A percentile compares a stretch with the other conserved stretches of the same genome.
Conservation (phyloP, 2,329 filamentous ascomycete genomes). For the Chaetomiaceae sp. region DNA sequence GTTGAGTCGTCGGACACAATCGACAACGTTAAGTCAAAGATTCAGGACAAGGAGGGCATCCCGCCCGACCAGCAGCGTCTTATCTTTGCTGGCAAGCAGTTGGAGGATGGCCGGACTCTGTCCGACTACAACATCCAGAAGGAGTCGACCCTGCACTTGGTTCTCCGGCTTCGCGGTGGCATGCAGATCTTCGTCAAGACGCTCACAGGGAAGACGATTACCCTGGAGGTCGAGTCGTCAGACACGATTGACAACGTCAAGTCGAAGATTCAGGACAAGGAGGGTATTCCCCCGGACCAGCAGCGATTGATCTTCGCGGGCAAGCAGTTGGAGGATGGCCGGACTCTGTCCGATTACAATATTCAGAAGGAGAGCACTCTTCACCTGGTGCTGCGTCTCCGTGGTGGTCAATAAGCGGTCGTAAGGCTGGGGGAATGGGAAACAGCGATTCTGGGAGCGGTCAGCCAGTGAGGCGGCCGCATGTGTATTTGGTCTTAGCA, state of each 20-base stretch:
- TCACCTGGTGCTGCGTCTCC: constrained; percentile 64
- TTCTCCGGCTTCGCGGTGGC: constrained; percentile 77
- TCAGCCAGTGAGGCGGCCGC: constrained; percentile 6
- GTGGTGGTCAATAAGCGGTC: constrained; percentile 51
- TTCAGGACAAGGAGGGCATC: no score
- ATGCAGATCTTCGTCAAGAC: constrained; percentile 90
- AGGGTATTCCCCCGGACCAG: constrained; percentile 90
- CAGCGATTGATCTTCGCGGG: constrained; percentile 51
- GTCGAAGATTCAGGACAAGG: constrained; percentile 87
- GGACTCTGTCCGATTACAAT: constrained; percentile 28
- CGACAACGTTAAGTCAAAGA: no score
- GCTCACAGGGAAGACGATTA: constrained; percentile 88
- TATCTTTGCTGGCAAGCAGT: constrained; percentile 89
- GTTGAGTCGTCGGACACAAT: no score
- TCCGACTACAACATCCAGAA: constrained; percentile 97
- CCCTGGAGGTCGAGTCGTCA: constrained; percentile 79
- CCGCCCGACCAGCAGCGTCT: constrained; percentile 91
- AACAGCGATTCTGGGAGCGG: constrained; percentile 13
- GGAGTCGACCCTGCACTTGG: constrained; percentile 74
- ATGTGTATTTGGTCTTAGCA: constrained; percentile 3
- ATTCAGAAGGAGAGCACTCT: constrained; percentile 75
- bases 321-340: constrained; percentile 25
- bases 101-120: constrained; percentile 86
- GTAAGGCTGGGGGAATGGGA: constrained; percentile 3
- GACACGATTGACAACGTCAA: constrained; percentile 96